Conservation (phyloP, 257 asterid genomes). For the Solanum habrochaites region DNA sequence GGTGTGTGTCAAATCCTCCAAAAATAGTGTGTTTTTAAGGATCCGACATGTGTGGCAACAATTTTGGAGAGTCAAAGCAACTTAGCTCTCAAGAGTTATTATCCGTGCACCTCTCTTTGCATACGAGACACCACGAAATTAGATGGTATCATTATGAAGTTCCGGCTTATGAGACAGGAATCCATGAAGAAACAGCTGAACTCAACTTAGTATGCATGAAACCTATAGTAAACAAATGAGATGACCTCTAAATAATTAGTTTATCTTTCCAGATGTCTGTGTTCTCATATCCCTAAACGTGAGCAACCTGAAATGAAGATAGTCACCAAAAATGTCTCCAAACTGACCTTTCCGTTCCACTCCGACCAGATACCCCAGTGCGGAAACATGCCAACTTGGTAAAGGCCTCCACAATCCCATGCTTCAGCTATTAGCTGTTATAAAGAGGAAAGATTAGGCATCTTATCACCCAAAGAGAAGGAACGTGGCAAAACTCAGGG, state of each 20-base stretch:
- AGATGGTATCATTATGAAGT: not conserved
- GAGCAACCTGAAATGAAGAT: not conserved
- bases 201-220: not conserved
- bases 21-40: not conserved
- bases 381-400: constrained; percentile 92
- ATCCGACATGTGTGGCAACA: not conserved
- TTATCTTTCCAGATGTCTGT: not conserved
- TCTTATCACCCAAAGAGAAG: not conserved
- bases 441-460: not conserved
- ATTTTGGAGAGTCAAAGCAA: not conserved
- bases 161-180: not conserved
- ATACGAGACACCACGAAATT: not conserved
- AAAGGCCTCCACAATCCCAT: constrained; percentile 99
- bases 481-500: not conserved
- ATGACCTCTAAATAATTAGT: not conserved
- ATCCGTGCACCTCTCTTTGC: not conserved
- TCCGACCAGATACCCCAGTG: constrained; percentile 99
- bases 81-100: not conserved
- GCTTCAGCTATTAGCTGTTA: constrained; percentile 95
- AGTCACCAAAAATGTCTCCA: not conserved
- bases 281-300: not conserved
- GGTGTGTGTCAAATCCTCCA: not conserved
- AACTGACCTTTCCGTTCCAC: constrained; percentile 95
- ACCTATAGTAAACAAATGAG: not conserved
- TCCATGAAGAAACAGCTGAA: not conserved